A percentile compares a stretch with the other conserved stretches of the same genome.
These are phyloP conservation scores for Verbascum thapsus DNA, from an alignment of 257 asterid genomes.

Conservation along the genomic window DNA sequence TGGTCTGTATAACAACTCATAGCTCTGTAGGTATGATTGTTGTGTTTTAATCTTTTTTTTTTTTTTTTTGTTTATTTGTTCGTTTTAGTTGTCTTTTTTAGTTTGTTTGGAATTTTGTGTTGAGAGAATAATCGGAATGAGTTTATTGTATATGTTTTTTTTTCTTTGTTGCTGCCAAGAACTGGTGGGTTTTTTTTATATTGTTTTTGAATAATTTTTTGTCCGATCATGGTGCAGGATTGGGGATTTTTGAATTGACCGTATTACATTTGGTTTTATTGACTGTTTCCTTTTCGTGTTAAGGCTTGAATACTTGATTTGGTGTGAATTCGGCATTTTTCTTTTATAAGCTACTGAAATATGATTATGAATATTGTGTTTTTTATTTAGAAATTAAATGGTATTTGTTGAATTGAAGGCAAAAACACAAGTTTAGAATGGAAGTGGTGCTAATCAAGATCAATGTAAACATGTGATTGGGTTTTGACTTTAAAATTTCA, in stretches of 20 bases:
- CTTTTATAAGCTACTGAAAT: neutral
- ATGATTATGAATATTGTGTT: neutral
- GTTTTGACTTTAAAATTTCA: no score
- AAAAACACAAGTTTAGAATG: conserved; percentile 1
- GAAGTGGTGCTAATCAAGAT: neutral
- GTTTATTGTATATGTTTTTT: neutral
- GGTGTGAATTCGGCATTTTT: neutral
- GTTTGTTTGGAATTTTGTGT: conserved; percentile 9
- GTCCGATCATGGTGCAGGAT: neutral
- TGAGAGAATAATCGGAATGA: neutral
- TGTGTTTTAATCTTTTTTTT: neutral
- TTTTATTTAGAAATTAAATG: neutral
- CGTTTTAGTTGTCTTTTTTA: neutral
- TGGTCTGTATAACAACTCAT: conserved; percentile 24
- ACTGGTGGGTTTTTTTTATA: conserved; percentile 25
- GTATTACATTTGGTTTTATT: conserved; percentile 12
- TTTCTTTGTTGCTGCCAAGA: neutral
- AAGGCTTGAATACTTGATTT: conserved; percentile 10
- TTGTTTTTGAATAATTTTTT: conserved; percentile 13
- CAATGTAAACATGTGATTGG: neutral
- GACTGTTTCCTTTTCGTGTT: neutral
- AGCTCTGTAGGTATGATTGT: conserved; percentile 21
- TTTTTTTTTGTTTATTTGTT: neutral
- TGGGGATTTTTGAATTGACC: neutral
- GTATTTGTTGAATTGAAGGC: conserved; percentile 9